A percentile compares a stretch with the other conserved stretches of the same genome.
Conservation (phyloP, 2,329 filamentous ascomycete genomes). For the Triangularia setosa region DNA sequence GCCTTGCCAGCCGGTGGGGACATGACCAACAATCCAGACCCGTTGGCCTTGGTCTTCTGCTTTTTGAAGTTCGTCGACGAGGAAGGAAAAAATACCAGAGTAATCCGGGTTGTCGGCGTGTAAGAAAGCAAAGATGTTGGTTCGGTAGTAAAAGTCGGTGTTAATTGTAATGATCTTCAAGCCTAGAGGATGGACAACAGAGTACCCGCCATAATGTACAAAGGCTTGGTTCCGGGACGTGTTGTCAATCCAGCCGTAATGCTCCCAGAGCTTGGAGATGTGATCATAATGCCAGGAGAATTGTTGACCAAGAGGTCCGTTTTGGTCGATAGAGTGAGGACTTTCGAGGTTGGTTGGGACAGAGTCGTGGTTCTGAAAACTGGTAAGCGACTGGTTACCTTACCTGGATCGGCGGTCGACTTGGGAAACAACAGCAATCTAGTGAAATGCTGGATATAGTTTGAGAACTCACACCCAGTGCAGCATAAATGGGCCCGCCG, state of each 20-base stretch:
- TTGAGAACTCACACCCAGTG: constrained; percentile 39
- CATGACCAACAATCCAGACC: constrained; percentile 43
- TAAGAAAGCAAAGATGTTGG: constrained; percentile 41
- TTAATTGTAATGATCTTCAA: constrained; percentile 45
- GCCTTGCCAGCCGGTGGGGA: constrained; percentile 54
- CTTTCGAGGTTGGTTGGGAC: constrained; percentile 51
- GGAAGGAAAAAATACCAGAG: constrained; percentile 39
- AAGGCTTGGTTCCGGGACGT: constrained; percentile 43
- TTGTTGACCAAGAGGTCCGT: constrained; percentile 48
- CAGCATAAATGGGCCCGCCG: constrained; percentile 52
- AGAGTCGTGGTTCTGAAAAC: constrained; percentile 47
- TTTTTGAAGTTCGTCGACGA: constrained; percentile 39
- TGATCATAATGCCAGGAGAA: constrained; percentile 57
- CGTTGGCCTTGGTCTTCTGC: constrained; percentile 39
- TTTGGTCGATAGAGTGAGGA: constrained; percentile 46
- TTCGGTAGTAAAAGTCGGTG: constrained; percentile 43
- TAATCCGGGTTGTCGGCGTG: constrained; percentile 39
- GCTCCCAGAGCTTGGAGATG: constrained; percentile 50
- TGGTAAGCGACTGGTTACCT: neutral
- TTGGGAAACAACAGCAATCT: too few relatives aligned
- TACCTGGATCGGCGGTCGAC: neutral
- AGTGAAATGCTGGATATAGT: neutral
- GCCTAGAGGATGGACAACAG: constrained; percentile 49
- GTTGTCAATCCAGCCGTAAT: constrained; percentile 51
- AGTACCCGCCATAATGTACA: constrained; percentile 54